A percentile compares a stretch with the other conserved stretches of the same genome.
Evolutionary conservation across 2,329 filamentous ascomycete species (phyloP).

Genomic region (Ophiostoma populinum): DNA sequence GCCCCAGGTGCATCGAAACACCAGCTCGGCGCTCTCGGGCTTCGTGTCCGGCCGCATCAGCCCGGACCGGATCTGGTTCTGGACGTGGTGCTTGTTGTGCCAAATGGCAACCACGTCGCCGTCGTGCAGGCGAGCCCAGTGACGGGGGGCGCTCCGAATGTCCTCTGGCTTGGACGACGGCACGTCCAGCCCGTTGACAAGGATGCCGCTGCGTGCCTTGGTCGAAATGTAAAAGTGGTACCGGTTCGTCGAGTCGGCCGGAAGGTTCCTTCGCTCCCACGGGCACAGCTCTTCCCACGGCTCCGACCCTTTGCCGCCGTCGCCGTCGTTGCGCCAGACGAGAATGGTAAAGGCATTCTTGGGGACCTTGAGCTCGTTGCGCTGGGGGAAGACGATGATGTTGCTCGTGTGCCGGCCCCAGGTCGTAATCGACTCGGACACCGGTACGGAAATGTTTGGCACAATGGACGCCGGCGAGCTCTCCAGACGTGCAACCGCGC

Average conservation of each 20-base stretch:
- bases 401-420: conserved; percentile 62
- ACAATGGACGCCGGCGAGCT: conserved; percentile 49
- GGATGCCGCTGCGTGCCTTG: conserved; percentile 59
- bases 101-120: conserved; percentile 66
- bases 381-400: conserved; percentile 46
- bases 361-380: conserved; percentile 53
- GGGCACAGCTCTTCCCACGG: conserved; percentile 33
- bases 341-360: conserved; percentile 68
- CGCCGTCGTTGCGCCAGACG: conserved; percentile 53
- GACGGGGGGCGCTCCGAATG: conserved; percentile 33
- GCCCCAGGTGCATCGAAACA: conserved; percentile 39
- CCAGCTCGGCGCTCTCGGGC: conserved; percentile 21
- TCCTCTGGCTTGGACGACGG: conserved; percentile 36
- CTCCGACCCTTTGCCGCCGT: conserved; percentile 45
- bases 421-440: conserved; percentile 50
- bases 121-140: conserved; percentile 55
- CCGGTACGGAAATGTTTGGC: conserved; percentile 40
- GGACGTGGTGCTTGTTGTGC: conserved; percentile 21
- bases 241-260: conserved; percentile 26
- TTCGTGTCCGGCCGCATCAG: conserved; percentile 13
- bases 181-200: conserved; percentile 56
- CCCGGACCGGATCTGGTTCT: background rate
- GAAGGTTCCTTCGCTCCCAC: conserved; percentile 32
- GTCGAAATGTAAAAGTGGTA: conserved; percentile 63
- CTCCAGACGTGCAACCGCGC: conserved; percentile 30